Conservation (phyloP, 108 stramenopile genomes). For the Craspedostauros australis region DNA sequence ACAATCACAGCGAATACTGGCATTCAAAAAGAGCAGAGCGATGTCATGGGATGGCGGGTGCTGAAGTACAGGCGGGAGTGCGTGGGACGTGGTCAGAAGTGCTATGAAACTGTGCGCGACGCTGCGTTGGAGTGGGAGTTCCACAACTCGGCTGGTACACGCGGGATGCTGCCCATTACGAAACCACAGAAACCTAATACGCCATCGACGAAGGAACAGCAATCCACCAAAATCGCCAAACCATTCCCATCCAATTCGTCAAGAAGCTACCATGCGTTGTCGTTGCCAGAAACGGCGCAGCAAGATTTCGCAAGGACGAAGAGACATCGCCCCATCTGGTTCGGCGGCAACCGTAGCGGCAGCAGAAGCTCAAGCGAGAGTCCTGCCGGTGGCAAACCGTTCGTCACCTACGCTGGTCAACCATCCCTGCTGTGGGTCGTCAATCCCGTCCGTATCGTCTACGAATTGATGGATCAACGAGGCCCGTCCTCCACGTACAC, state of each 20-base stretch:
- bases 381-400: no score
- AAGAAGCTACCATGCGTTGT: neutral
- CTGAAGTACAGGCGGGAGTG: slow-evolving; percentile 22
- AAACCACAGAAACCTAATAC: neutral
- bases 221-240: neutral
- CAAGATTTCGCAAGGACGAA: neutral
- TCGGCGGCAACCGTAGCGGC: slow-evolving; percentile 13
- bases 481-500: slow-evolving; percentile 20
- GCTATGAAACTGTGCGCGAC: slow-evolving; percentile 38
- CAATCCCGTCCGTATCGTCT: slow-evolving; percentile 45
- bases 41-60: slow-evolving; percentile 41
- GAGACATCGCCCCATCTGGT: neutral
- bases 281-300: neutral
- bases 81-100: slow-evolving; percentile 35
- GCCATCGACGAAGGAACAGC: neutral
- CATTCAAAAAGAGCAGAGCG: no score
- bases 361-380: no score
- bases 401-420: slow-evolving; percentile 16
- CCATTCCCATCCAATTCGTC: neutral
- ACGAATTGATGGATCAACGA: slow-evolving; percentile 49
- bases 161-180: slow-evolving; percentile 19
- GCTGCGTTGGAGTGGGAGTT: slow-evolving; percentile 49
- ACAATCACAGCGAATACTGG: no score
- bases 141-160: slow-evolving; percentile 7
- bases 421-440: slow-evolving; percentile 22